These are phyloP conservation scores for Protomyces macrosporus DNA, from an alignment of 1,139 yeast species.

Conservation along the genomic window DNA sequence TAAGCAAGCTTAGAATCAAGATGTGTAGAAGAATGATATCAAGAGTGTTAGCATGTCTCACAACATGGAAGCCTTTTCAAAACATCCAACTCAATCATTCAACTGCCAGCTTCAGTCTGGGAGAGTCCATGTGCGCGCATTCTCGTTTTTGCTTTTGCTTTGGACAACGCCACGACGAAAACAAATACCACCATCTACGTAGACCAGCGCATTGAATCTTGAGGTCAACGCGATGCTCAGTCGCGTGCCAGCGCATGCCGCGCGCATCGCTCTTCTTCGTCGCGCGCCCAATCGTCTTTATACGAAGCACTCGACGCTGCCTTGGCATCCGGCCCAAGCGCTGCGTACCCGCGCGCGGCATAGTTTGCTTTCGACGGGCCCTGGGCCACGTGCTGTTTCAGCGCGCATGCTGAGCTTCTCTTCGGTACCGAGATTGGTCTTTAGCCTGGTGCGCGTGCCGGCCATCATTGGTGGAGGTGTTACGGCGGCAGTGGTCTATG, in stretches of 20 bases:
- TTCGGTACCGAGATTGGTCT: conserved; percentile 47
- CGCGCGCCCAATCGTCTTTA: conserved; percentile 4
- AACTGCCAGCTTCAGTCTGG: no score
- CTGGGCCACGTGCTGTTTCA: background rate
- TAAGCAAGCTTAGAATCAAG: background rate
- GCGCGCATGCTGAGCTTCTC: conserved; percentile 6
- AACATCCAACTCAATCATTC: no score
- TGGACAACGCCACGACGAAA: no score
- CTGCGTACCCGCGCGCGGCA: conserved; percentile 5
- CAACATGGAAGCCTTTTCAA: no score
- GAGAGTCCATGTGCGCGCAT: no score
- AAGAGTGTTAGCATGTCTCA: no score
- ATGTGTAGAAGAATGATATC: no score
- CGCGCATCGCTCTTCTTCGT: conserved; percentile 11
- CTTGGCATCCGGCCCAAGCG: conserved; percentile 1
- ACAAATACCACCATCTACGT: no score
- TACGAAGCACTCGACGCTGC: conserved; percentile 2
- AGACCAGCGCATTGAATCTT: background rate
- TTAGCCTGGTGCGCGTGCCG: conserved; percentile 58
- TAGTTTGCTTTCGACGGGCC: background rate
- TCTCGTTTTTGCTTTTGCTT: no score
- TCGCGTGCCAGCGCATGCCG: background rate
- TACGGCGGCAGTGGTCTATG: conserved; percentile 91
- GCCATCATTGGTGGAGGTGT: conserved; percentile 84
- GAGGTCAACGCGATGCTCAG: background rate